A percentile compares a stretch with the other conserved stretches of the same genome.
phyloP scores from a whole-genome alignment of 805 yeast species.

The Lipomyces orientalis region DNA sequence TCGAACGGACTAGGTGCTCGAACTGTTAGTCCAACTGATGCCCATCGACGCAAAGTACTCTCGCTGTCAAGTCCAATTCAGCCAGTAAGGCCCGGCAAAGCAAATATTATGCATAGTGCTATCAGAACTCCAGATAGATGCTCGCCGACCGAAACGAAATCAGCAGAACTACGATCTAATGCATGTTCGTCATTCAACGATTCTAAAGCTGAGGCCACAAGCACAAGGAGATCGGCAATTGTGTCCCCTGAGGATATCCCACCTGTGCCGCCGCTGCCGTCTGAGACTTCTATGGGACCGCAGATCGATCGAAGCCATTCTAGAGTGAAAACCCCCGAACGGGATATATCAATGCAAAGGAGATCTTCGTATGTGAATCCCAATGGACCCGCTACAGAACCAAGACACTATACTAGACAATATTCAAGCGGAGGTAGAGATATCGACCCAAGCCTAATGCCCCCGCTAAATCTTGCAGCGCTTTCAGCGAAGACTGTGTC shows the following conservation, averaged over 20 bases:
- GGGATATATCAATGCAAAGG: conserved; percentile 12
- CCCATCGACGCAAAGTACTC: neutral
- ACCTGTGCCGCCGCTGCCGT: conserved; percentile 35
- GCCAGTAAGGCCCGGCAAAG: neutral
- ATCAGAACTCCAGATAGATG: neutral
- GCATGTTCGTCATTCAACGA: neutral
- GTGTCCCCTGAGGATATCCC: conserved; percentile 17
- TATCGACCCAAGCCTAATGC: conserved; percentile 12
- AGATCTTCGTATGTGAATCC: conserved; percentile 13
- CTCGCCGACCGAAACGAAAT: neutral
- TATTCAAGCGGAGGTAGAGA: conserved; percentile 5
- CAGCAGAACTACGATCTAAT: neutral
- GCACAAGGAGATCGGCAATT: neutral
- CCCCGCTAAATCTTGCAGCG: conserved; percentile 23
- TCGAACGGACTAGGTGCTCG: conserved; percentile 25
- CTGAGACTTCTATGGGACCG: neutral
- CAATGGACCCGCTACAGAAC: conserved; percentile 25
- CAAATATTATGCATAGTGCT: neutral
- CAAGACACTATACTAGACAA: conserved; percentile 20
- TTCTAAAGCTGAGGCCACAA: neutral
- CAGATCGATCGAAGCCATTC: neutral
- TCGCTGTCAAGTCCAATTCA: neutral
- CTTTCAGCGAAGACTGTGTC: conserved; percentile 25
- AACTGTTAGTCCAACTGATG: conserved; percentile 28
- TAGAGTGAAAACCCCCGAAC: conserved; percentile 16